phyloP scores from a whole-genome alignment of 371 early-diverging fungal genomes.

The Mucor mucedo region DNA sequence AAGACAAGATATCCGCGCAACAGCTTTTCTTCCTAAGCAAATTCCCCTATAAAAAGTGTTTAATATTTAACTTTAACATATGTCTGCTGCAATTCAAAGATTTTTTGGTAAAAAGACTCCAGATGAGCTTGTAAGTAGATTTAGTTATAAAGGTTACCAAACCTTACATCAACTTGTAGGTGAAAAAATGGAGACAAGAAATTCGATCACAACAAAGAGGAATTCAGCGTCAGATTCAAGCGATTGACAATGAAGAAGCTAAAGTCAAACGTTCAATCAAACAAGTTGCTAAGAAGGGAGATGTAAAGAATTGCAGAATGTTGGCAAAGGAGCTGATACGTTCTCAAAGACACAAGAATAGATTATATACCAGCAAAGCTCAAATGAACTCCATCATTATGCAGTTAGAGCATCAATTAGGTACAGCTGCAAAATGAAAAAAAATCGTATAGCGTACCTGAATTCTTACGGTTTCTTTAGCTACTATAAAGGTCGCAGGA shows the following conservation, averaged over 20 bases:
- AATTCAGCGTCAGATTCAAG: conserved; percentile 84
- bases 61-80: background rate
- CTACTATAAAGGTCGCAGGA: conserved; percentile 88
- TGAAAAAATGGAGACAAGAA: conserved; percentile 88
- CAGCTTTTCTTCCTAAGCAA: no score
- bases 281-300: conserved; percentile 87
- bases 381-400: conserved; percentile 90
- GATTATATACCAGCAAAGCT: conserved; percentile 88
- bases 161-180: conserved; percentile 48
- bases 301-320: conserved; percentile 74
- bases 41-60: no score
- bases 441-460: background rate
- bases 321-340: conserved; percentile 89
- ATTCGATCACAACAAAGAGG: conserved; percentile 87
- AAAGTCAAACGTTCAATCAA: conserved; percentile 84
- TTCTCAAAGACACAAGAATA: conserved; percentile 78
- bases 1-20: no score
- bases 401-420: conserved; percentile 90
- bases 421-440: conserved; percentile 43
- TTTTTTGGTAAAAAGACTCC: conserved; percentile 71
- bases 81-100: conserved; percentile 57
- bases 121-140: conserved; percentile 59
- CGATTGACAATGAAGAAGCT: conserved; percentile 81
- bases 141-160: background rate
- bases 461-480: conserved; percentile 37